Percentiles rank a stretch among this genome's conserved stretches.
These are phyloP conservation scores for Apiospora phragmitis DNA, from an alignment of 2,329 filamentous ascomycete species.

Conservation along the genomic window DNA sequence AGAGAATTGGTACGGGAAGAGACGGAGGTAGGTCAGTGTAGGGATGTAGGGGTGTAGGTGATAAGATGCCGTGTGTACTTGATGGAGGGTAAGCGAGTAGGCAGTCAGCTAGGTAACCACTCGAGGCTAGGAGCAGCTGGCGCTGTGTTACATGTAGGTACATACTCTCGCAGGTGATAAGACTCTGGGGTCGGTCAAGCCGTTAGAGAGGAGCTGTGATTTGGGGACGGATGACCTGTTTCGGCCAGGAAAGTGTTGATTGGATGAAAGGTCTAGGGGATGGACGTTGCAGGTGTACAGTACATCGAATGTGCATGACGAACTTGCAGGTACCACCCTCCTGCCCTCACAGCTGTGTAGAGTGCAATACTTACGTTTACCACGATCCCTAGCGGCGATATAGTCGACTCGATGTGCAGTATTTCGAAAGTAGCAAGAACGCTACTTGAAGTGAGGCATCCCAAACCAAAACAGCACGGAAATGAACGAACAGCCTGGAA, in stretches of 20 bases:
- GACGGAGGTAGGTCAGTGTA: neutral
- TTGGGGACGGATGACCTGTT: slow-evolving; percentile 13
- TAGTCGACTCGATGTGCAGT: neutral
- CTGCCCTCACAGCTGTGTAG: neutral
- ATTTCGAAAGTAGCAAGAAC: neutral
- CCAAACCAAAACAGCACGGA: too few species aligned
- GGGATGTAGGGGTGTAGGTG: neutral
- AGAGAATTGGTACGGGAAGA: neutral
- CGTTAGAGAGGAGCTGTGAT: neutral
- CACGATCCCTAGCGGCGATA: neutral
- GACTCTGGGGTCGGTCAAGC: neutral
- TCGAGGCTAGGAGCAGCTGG: neutral
- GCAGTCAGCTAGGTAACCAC: neutral
- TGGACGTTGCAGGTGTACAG: neutral
- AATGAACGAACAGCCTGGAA: neutral
- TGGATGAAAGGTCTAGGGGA: slow-evolving; percentile 7
- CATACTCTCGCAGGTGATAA: neutral
- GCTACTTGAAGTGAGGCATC: neutral
- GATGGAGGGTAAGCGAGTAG: slow-evolving; percentile 4
- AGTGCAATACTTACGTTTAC: neutral
- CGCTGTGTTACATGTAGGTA: neutral
- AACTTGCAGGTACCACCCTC: neutral
- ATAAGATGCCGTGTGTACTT: neutral
- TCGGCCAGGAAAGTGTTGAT: slow-evolving; percentile 9
- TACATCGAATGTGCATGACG: neutral